These are phyloP conservation scores for Austroboletus niveus DNA, from an alignment of 1,284 basidiomycete species.

Conservation along the genomic window DNA sequence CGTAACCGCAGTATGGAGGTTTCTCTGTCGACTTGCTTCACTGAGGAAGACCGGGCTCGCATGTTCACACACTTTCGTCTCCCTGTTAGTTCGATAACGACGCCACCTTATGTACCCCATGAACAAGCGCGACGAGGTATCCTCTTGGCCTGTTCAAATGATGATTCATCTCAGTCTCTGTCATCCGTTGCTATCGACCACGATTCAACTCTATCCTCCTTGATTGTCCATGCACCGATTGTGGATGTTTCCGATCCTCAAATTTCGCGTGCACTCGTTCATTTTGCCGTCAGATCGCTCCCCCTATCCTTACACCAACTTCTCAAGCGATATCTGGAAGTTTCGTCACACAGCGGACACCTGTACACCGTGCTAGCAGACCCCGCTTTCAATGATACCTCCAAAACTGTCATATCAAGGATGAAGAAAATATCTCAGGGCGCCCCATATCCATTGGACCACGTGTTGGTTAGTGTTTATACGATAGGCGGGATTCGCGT, in stretches of 20 bases:
- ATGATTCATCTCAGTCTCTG: background rate
- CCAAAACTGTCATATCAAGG: conserved; percentile 12
- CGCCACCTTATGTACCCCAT: conserved; percentile 15
- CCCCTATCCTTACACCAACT: conserved; percentile 35
- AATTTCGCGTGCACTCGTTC: conserved; percentile 32
- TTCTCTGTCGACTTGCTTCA: conserved; percentile 41
- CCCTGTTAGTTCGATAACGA: conserved; percentile 31
- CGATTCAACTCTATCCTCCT: conserved; percentile 44
- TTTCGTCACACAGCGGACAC: conserved; percentile 13
- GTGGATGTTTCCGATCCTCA: conserved; percentile 15
- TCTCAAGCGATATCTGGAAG: conserved; percentile 35
- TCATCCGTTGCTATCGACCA: conserved; percentile 43
- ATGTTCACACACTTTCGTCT: conserved; percentile 51
- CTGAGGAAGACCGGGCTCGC: conserved; percentile 46
- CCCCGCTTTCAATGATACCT: conserved; percentile 11
- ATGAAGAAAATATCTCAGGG: conserved; percentile 13
- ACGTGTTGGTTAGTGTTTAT: conserved; percentile 30
- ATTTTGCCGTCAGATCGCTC: conserved; percentile 43
- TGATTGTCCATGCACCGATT: conserved; percentile 40
- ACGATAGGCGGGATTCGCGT: conserved; percentile 10
- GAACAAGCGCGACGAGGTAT: conserved; percentile 33
- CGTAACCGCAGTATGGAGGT: conserved; percentile 96
- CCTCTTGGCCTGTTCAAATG: background rate
- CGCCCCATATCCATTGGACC: conserved; percentile 6
- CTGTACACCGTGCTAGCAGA: conserved; percentile 24